Conservation (phyloP, 208 protist genomes). For the Trypanosoma rangeli region DNA sequence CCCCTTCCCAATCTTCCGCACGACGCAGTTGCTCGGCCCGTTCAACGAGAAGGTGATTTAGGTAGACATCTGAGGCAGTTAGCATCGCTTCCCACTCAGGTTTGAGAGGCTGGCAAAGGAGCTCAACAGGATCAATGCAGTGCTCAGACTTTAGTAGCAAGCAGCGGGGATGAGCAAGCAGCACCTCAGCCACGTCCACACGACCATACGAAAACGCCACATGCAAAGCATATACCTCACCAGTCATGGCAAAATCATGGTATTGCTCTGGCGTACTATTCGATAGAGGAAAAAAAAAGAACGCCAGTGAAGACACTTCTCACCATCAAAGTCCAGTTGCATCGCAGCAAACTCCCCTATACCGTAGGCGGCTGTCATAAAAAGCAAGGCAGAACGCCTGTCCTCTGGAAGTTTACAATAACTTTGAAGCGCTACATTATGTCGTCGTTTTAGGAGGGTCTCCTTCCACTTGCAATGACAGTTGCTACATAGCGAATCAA, state of each 20-base stretch:
- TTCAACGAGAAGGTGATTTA: constrained; percentile 25
- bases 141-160: constrained; percentile 24
- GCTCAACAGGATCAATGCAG: constrained; percentile 21
- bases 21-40: constrained; percentile 17
- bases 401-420: constrained; percentile 34
- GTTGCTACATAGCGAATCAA: constrained; percentile 55
- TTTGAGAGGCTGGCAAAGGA: constrained; percentile 8
- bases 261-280: constrained; percentile 4
- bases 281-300: constrained; percentile 16
- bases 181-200: constrained; percentile 8
- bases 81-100: constrained; percentile 15
- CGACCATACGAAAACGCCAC: constrained; percentile 28
- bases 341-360: constrained; percentile 37
- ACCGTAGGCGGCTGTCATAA: constrained; percentile 42
- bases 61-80: constrained; percentile 23
- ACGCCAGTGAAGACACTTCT: constrained; percentile 10
- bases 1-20: constrained; percentile 7
- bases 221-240: constrained; percentile 33
- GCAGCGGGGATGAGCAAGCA: constrained; percentile 13
- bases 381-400: constrained; percentile 25
- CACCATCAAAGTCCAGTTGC: constrained; percentile 31
- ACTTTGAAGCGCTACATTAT: constrained; percentile 11
- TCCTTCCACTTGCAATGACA: constrained; percentile 46
- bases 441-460: constrained; percentile 22
- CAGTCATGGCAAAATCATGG: constrained; percentile 9